Base-by-base conservation (phyloP, 1,284 basidiomycete genomes). In the Neolentinus lepideus region DNA sequence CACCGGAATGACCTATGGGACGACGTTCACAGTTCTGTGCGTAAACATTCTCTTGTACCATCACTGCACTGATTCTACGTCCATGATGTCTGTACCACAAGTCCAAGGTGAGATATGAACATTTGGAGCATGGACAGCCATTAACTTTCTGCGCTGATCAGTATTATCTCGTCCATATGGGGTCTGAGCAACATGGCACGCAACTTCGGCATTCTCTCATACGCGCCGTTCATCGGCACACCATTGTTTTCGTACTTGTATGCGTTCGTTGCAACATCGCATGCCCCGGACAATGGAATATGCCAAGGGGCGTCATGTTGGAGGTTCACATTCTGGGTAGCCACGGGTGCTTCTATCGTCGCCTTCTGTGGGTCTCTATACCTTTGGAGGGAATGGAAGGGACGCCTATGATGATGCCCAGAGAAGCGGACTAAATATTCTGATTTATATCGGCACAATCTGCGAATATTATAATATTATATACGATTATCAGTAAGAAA, bases 181-280 rank as follows among this genome's bases (percentile, higher is more conserved):
- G 88, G 88, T 12, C 66, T 77, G 26, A 64, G 73, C n/a, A 78
- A 88, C 60, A 71, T 85, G 1, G 88, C 82, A 11, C 79, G 88
- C 56, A 91, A 90, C 67, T 90, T 84, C 60, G 88, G 88, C 24
- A 71, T 88, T 46, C 66, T 88, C 56, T 81, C 84, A 45, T 88
- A 88, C 59, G 81, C 87, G 0, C 83, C 86, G 6, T 86, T 90
- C 67, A 66, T 83, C 25, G 88, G 88, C 9, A 89, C 87, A 0
- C 81, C 86, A 1, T 45, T 81, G 0, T 90, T 89, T 64, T 88
- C 88, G 3, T 89, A 87, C 65, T 65, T 90, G 0, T 91, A 88
- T 58, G 88, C 88, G 9, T 82, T 84, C 60, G 65, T 88, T 50
- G 75, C 85, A 1, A 78, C 75, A 2, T 68, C 73, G 2, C 77